phyloP scores from a whole-genome alignment of 169 alveolate genomes.

The Eimeria praecox region DNA sequence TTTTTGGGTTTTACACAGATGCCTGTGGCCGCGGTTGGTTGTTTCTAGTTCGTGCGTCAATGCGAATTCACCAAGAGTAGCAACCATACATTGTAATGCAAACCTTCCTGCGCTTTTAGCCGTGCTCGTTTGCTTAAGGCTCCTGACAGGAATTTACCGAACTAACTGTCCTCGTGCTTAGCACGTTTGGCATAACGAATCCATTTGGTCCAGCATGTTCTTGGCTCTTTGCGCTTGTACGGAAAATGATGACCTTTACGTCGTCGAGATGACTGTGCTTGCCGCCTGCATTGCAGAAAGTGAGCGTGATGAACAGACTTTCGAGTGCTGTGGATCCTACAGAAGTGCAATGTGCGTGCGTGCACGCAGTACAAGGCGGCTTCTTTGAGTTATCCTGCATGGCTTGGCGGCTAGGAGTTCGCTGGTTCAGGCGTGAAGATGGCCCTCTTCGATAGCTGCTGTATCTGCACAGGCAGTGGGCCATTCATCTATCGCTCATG shows the following conservation, averaged over 20 bases:
- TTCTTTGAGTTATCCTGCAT: neutral
- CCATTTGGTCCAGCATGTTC: neutral
- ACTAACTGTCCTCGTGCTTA: neutral
- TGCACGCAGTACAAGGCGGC: neutral
- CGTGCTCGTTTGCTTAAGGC: neutral
- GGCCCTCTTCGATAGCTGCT: neutral
- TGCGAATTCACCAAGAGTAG: neutral
- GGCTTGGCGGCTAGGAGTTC: neutral
- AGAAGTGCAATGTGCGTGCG: neutral
- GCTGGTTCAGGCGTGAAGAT: neutral
- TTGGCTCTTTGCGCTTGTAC: no score
- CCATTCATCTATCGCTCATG: neutral
- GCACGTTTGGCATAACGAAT: neutral
- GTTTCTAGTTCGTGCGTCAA: neutral
- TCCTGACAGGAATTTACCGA: neutral
- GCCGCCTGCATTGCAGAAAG: neutral
- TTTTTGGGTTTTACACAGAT: neutral
- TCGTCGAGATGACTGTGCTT: neutral
- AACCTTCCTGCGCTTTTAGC: neutral
- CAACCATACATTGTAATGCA: neutral
- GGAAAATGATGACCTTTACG: neutral
- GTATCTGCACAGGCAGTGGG: constrained; percentile 4
- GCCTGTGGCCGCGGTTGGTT: neutral
- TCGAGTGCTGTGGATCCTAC: neutral
- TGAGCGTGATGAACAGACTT: neutral